These are phyloP conservation scores for Myxozyma udenii DNA, from an alignment of 805 yeast genomes.

Conservation along the genomic window DNA sequence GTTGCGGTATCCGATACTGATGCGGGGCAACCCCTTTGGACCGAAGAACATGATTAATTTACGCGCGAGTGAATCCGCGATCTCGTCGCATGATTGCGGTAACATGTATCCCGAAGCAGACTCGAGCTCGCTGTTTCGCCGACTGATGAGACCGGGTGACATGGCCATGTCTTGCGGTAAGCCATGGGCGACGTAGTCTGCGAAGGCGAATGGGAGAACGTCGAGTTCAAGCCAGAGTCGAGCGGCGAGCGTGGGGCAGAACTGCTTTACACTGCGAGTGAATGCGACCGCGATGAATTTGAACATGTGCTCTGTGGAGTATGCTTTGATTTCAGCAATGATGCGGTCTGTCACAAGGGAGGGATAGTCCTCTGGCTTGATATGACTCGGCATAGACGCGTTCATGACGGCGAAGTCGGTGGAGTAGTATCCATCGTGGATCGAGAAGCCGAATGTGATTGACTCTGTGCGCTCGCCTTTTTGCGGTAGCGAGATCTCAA, in stretches of 20 bases:
- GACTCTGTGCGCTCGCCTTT: slow-evolving; percentile 1
- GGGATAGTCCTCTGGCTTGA: slow-evolving; percentile 5
- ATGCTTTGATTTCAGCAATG: slow-evolving; percentile 13
- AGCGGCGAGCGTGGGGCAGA: slow-evolving; percentile 24
- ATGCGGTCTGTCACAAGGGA: slow-evolving; percentile 15
- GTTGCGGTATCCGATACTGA: slow-evolving; percentile 24
- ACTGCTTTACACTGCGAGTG: slow-evolving; percentile 7
- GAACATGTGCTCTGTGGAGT: slow-evolving; percentile 20
- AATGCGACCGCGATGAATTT: slow-evolving; percentile 24
- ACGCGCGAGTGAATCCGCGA: slow-evolving; percentile 29
- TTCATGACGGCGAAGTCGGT: slow-evolving; percentile 24
- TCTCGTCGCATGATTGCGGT: slow-evolving; percentile 22
- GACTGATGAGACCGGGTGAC: neutral
- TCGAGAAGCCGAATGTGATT: slow-evolving; percentile 24
- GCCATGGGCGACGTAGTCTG: neutral
- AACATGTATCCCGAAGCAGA: neutral
- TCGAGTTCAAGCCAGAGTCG: slow-evolving; percentile 27
- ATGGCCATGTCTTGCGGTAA: neutral
- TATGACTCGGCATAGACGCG: neutral
- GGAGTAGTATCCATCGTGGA: slow-evolving; percentile 29
- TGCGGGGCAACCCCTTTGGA: slow-evolving; percentile 26
- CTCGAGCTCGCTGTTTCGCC: neutral
- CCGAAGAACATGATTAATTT: slow-evolving; percentile 27
- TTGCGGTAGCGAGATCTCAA: slow-evolving; percentile 17
- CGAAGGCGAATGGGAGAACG: slow-evolving; percentile 23